Conservation (phyloP, 805 yeast species). For the Cyberlindnera samutprakarnensis region DNA sequence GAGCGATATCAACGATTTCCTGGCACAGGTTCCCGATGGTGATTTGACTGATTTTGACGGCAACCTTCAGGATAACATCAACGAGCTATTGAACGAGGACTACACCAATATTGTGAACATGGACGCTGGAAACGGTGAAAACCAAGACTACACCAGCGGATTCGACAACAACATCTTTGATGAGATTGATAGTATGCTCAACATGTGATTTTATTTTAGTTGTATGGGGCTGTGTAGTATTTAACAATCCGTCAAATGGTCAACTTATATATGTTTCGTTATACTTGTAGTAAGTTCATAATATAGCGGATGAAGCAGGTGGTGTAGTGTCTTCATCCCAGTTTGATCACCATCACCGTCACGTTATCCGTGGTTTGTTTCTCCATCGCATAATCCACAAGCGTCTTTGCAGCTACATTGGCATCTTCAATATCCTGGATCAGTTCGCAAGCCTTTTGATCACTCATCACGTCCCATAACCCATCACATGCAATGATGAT, state of each 20-base stretch:
- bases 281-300: no score
- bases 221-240: no score
- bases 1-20: slow-evolving; percentile 22
- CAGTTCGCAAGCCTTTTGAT: slow-evolving; percentile 73
- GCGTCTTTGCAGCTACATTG: slow-evolving; percentile 53
- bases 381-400: slow-evolving; percentile 69
- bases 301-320: background rate
- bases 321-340: slow-evolving; percentile 11
- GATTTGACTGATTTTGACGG: slow-evolving; percentile 20
- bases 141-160: background rate
- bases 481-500: slow-evolving; percentile 95
- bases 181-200: slow-evolving; percentile 21
- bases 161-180: slow-evolving; percentile 15
- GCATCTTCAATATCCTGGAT: slow-evolving; percentile 52
- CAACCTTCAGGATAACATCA: slow-evolving; percentile 12
- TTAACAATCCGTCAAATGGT: no score
- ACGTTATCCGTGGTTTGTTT: slow-evolving; percentile 83
- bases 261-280: no score
- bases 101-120: slow-evolving; percentile 1
- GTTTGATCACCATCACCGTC: slow-evolving; percentile 78
- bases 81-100: slow-evolving; percentile 17
- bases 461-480: slow-evolving; percentile 89
- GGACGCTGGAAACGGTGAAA: no score
- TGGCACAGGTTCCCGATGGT: slow-evolving; percentile 24
- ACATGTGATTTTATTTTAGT: slow-evolving; percentile 8